Evolutionary conservation across 2,329 filamentous ascomycete species (phyloP).

Genomic region (Piedraia hortae): DNA sequence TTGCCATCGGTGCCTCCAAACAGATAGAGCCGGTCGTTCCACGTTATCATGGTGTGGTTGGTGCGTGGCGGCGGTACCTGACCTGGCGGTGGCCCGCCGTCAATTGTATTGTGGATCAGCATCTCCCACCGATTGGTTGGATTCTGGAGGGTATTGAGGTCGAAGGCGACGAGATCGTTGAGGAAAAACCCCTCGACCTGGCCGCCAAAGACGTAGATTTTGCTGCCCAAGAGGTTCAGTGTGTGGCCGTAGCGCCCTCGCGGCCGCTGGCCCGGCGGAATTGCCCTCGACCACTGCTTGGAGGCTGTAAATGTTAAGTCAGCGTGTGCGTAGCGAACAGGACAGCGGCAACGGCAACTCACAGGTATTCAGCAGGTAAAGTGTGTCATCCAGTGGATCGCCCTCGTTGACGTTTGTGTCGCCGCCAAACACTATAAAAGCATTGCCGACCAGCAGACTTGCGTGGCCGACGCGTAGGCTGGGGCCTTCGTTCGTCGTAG

Average conservation of each 20-base stretch:
- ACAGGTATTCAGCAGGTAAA: conserved; percentile 96
- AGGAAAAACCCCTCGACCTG: conserved; percentile 96
- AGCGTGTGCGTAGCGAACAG: conserved; percentile 4
- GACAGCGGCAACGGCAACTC: conserved; percentile 18
- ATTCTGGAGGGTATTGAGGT: conserved; percentile 79
- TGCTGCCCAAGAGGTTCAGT: conserved; percentile 83
- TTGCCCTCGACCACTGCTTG: conserved; percentile 85
- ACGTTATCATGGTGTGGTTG: conserved; percentile 80
- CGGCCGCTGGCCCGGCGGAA: conserved; percentile 63
- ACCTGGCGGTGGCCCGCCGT: conserved; percentile 29
- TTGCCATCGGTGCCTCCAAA: conserved; percentile 93
- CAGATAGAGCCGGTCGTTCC: conserved; percentile 81
- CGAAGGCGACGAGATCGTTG: conserved; percentile 87
- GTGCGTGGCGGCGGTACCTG: conserved; percentile 67
- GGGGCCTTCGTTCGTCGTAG: conserved; percentile 77
- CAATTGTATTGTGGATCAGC: conserved; percentile 48
- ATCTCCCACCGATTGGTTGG: conserved; percentile 85
- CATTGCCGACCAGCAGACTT: conserved; percentile 84
- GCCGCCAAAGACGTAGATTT: conserved; percentile 90
- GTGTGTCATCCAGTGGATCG: conserved; percentile 74
- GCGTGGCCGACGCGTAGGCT: conserved; percentile 85
- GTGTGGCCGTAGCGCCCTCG: conserved; percentile 88
- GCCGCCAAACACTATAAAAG: conserved; percentile 94
- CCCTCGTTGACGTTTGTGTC: conserved; percentile 92
- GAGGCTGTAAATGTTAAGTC: conserved; percentile 39